Evolutionary conservation across 805 yeast genomes (phyloP).

Genomic region (Metschnikowia kofuensis): DNA sequence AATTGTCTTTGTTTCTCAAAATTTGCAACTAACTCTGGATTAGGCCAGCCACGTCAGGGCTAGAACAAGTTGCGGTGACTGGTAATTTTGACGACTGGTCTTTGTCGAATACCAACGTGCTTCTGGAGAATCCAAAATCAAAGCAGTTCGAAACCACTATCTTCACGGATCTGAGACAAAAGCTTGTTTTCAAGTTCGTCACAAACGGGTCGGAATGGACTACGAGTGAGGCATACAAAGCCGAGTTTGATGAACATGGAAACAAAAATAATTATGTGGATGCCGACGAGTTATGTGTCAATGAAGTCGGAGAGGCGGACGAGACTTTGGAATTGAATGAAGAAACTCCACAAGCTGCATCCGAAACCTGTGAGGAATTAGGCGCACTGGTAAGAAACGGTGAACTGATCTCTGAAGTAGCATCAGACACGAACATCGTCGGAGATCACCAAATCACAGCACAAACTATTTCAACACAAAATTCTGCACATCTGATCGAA

Average conservation of each 20-base stretch:
- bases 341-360: neutral
- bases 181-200: conserved; percentile 37
- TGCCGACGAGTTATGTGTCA: conserved; percentile 23
- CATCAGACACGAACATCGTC: too few species aligned
- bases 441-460: too few species aligned
- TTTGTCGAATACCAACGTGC: conserved; percentile 18
- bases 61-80: conserved; percentile 32
- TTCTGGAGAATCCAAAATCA: conserved; percentile 8
- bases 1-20: neutral
- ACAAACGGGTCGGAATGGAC: conserved; percentile 34
- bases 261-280: conserved; percentile 33
- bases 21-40: conserved; percentile 4
- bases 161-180: conserved; percentile 20
- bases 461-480: too few species aligned
- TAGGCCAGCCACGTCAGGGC: conserved; percentile 17
- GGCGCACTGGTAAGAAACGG: too few species aligned
- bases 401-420: too few species aligned
- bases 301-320: conserved; percentile 2
- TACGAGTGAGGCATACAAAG: conserved; percentile 21
- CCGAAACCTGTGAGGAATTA: too few species aligned
- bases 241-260: conserved; percentile 32
- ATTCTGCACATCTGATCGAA: too few species aligned
- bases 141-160: conserved; percentile 22
- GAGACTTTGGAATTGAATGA: neutral
- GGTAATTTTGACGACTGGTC: conserved; percentile 44